Percentiles rank a stretch among this genome's conserved stretches.
phyloP scores from a whole-genome alignment of 2,329 filamentous ascomycete genomes.

The Sporothrix protearum region DNA sequence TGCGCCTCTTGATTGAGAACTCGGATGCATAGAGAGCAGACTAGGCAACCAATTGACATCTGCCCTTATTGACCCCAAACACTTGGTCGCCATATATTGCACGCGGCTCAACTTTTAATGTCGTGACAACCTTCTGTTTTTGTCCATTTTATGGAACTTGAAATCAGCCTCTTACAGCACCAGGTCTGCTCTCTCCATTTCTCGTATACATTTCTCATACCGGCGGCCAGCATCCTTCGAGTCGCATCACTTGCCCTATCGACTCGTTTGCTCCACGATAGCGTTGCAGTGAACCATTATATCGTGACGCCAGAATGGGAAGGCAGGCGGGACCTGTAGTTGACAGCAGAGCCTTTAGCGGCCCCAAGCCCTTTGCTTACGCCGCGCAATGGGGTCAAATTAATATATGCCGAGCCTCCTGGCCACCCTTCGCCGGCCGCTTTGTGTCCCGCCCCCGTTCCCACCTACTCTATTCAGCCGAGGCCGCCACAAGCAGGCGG shows the following conservation, averaged over 20 bases:
- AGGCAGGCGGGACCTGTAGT: background rate
- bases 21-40: too few species aligned
- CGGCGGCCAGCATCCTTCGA: background rate
- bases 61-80: too few species aligned
- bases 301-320: background rate
- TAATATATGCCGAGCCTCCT: constrained; percentile 6
- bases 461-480: constrained; percentile 21
- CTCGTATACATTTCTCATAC: background rate
- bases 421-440: background rate
- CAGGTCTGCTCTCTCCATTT: background rate
- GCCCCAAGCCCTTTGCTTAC: background rate
- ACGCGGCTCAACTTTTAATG: too few species aligned
- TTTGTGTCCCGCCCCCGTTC: background rate
- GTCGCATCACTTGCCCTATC: background rate
- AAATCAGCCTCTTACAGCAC: background rate
- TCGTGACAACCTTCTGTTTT: background rate
- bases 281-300: background rate
- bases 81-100: too few species aligned
- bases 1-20: too few species aligned
- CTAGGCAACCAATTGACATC: too few species aligned
- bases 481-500: background rate
- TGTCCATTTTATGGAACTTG: background rate
- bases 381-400: background rate
- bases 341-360: background rate
- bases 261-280: background rate